Evolutionary conservation across 116 monocot genomes (phyloP).

Genomic region (Papilionanthe hybrid): DNA sequence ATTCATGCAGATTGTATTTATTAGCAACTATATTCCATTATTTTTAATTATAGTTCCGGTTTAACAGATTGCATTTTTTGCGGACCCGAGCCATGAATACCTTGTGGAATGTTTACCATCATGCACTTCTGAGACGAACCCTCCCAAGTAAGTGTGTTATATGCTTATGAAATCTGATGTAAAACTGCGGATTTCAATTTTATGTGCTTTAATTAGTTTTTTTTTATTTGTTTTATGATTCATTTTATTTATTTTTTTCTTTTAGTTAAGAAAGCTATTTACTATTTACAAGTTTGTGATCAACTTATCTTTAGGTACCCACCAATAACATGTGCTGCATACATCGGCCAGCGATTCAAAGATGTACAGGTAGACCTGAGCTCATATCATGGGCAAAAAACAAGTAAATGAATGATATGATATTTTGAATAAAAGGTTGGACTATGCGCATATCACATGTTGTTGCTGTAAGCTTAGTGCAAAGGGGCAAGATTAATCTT

Average conservation of each 20-base stretch:
- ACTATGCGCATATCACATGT: no score
- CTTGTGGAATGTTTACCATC: constrained; percentile 82
- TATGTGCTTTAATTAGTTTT: not conserved
- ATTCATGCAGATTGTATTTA: no score
- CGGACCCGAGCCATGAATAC: constrained; percentile 94
- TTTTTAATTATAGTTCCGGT: not conserved
- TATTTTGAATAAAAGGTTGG: no score
- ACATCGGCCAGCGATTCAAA: constrained; percentile 63
- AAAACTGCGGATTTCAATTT: no score
- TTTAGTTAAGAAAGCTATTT: not conserved
- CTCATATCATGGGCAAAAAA: constrained; percentile 20
- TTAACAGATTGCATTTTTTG: constrained; percentile 84
- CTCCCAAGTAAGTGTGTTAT: constrained; percentile 55
- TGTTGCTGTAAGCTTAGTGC: no score
- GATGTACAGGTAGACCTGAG: constrained; percentile 69
- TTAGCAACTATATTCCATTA: not conserved
- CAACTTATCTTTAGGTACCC: constrained; percentile 47
- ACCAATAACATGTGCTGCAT: constrained; percentile 62
- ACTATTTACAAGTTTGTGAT: not conserved
- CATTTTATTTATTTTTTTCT: not conserved
- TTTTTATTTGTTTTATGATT: no score
- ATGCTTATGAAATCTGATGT: no score
- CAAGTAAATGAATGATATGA: not conserved
- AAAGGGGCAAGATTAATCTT: no score
- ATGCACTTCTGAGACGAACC: constrained; percentile 74